Base-by-base conservation (phyloP, 2,329 filamentous ascomycete species). In the Ophiostoma ips region DNA sequence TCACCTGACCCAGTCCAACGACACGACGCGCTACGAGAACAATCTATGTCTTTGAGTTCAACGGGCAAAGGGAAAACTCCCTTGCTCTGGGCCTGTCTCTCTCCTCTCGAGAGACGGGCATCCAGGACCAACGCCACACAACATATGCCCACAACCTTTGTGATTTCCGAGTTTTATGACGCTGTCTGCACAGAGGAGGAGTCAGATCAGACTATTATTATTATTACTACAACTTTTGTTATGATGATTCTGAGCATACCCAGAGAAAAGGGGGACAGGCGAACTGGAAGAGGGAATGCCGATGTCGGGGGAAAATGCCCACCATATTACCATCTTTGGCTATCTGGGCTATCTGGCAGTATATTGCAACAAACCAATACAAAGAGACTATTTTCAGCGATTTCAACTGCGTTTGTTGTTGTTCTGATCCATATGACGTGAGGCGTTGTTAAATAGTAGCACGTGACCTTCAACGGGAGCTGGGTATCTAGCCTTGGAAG, bases 81-180 rank as follows among this genome's bases (percentile, higher is more conserved):
- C n/a, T n/a, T n/a, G n/a, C n/a, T n/a, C n/a, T n/a, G n/a, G n/a
- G n/a, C 19, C 18, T 24, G 16, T 12, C 10, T 37, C 13, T 10
- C 6, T 5, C 19, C 34, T 21, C 19, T 24, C 24, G 21, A 40
- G 11, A 34, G 8, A 40, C 34, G 11, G 24, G 34, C 45, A 47
- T 35, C 16, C 30, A n/a, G 18, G 33, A 21, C 45, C 38, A 8
- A 41, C 16, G 24, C 40, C 15, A 30, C 24, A 10, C 40, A 28
- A 47, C 33, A 47, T 18, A 5, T 13, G n/a, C n/a, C n/a, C n/a
- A n/a, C n/a, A 12, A 37, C 24, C 37, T 37, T 34, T 45, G 40
- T 44, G 38, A 41, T 51, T 51, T 51, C 45, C 44, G 33, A 51
- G 50, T 48, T 50, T n/a, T n/a, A 36, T 24, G 48, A 24, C 15